Base-by-base conservation (phyloP, 2,329 filamentous ascomycete species). In the Pseudonectria foliicola region DNA sequence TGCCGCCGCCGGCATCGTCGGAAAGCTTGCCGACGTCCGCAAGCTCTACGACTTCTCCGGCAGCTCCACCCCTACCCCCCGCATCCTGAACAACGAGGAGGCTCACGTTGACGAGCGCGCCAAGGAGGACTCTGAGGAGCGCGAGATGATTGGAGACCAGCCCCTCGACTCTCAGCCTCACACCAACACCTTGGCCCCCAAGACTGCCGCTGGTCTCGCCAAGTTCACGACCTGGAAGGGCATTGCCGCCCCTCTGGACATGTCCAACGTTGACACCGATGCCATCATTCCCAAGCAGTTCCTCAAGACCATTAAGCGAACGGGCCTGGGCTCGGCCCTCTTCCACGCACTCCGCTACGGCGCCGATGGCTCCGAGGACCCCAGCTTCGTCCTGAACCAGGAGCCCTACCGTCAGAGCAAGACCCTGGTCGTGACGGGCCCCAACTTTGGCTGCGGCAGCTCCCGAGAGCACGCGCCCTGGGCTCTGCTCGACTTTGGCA, bases 261-360 rank as follows among this genome's bases (percentile, higher is more conserved):
- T 84, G 52, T 73, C 83, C 48, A 98, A 98, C 61, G 80, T 95
- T 51, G 92, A 98, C 67, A 98, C 92, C n/a, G 92, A 98, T 55
- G 90, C 90, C 56, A 95, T 96, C 63, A 98, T 98, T 50, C 92
- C 92, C 46, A 98, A 98, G 67, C 92, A 98, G 61, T 98, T 96
- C 70, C 76, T 98, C 45, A 98, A 96, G 71, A 98, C 92, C 27
- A 96, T 96, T 67, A 96, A 96, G 75, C 86, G 92, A 39, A 94
- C 90, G 2, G 92, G 92, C 46, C 83, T 98, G 8, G 89, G 89
- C 39, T 75, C 70, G 15, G 90, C 90, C 26, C 77, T 94, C 34
- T 98, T 98, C 73, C 77, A 89, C 60, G 80, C 77, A 44, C 80
- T 87, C 64, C 81, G 92, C 35, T 95, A 79, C 65, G 77, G 83